phyloP scores from a whole-genome alignment of 345 rosid species.

The Acer yangbiense region DNA sequence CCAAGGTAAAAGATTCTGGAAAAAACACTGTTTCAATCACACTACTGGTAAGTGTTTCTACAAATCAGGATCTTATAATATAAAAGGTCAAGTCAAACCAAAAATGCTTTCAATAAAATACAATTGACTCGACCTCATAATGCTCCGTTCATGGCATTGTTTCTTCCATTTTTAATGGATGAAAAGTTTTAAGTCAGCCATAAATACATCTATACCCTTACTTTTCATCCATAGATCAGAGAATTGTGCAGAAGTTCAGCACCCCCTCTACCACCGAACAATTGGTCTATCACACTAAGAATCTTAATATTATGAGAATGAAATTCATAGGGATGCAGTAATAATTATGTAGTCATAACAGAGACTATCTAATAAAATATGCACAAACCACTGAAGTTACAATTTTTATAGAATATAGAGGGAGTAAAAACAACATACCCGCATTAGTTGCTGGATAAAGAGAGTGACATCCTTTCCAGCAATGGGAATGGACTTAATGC shows the following conservation, averaged over 20 bases:
- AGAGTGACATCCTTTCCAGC: slow-evolving; percentile 90
- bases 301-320: not conserved
- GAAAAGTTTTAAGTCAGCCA: not conserved
- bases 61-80: no score
- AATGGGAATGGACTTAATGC: slow-evolving; percentile 87
- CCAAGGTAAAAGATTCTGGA: not conserved
- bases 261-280: slow-evolving; percentile 3
- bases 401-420: not conserved
- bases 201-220: no score
- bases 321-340: not conserved
- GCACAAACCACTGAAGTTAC: slow-evolving; percentile 7
- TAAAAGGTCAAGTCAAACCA: no score
- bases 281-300: not conserved
- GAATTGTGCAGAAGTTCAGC: no score
- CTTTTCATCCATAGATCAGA: no score
- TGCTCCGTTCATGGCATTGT: no score
- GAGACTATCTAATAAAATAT: not conserved
- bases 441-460: slow-evolving; percentile 96
- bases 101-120: no score
- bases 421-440: slow-evolving; percentile 50
- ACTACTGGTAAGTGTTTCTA: no score
- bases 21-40: not conserved
- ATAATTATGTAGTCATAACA: not conserved
- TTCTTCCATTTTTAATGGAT: no score
- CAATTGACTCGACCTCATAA: no score